Evolutionary conservation across 495 filamentous ascomycete genomes (phyloP).

Genomic region (Penicillium tannophilum): DNA sequence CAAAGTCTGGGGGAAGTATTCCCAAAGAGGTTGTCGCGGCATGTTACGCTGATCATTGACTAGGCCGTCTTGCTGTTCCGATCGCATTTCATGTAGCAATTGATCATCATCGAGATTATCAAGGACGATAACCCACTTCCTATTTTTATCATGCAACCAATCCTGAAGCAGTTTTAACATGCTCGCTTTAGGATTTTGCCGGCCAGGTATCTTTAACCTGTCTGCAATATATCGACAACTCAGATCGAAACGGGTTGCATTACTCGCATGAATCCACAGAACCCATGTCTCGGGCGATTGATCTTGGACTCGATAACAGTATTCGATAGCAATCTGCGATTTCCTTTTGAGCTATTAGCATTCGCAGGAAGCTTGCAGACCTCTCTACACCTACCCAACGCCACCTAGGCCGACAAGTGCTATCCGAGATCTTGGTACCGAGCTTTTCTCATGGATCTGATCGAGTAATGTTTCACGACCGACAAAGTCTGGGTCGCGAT

Average conservation of each 20-base stretch:
- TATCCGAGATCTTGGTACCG: conserved; percentile 21
- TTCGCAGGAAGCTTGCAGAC: conserved; percentile 13
- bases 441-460: conserved; percentile 25
- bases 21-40: background rate
- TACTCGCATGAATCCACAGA: conserved; percentile 53
- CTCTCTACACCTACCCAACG: conserved; percentile 29
- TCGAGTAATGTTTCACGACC: conserved; percentile 26
- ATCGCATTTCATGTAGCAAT: conserved; percentile 24
- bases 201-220: conserved; percentile 32
- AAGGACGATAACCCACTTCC: conserved; percentile 15
- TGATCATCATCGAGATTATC: conserved; percentile 20
- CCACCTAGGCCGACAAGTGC: conserved; percentile 38
- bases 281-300: conserved; percentile 48
- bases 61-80: background rate
- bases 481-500: conserved; percentile 38
- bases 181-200: conserved; percentile 40
- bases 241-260: conserved; percentile 39
- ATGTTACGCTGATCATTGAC: background rate
- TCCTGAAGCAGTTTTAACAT: conserved; percentile 40
- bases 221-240: conserved; percentile 43
- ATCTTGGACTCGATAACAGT: conserved; percentile 33
- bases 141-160: conserved; percentile 39
- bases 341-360: conserved; percentile 29
- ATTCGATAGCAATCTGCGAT: conserved; percentile 44
- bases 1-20: background rate